Percentiles rank a stretch among this genome's conserved stretches.
Conservation (phyloP, 2,329 filamentous ascomycete species). For the Colletotrichum orbiculare region DNA sequence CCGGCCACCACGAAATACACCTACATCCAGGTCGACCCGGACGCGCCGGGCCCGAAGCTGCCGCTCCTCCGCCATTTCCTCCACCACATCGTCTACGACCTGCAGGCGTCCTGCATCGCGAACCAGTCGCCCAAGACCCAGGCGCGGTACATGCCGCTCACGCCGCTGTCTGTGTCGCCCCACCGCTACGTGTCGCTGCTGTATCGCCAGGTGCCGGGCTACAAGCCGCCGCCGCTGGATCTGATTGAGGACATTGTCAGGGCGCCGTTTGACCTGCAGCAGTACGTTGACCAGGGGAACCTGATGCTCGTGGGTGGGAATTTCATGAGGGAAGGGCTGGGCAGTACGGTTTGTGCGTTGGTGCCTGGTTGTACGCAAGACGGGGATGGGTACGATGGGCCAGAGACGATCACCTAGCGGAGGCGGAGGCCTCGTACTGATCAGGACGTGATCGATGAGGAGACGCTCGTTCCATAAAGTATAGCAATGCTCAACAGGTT, state of each 20-base stretch:
- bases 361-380: background rate
- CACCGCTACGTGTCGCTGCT: conserved; percentile 12
- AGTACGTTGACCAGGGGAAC: background rate
- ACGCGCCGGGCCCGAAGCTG: background rate
- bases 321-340: background rate
- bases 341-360: background rate
- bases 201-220: background rate
- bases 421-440: background rate
- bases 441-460: background rate
- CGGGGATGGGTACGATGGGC: background rate
- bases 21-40: conserved; percentile 19
- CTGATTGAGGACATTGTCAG: background rate
- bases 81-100: conserved; percentile 8
- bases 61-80: background rate
- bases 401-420: background rate
- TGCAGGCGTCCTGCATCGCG: background rate
- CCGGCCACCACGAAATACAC: conserved; percentile 8
- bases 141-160: background rate
- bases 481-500: too few relatives aligned
- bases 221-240: background rate
- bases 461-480: too few relatives aligned
- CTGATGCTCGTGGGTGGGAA: conserved; percentile 8
- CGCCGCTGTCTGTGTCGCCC: background rate
- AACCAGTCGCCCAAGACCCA: background rate
- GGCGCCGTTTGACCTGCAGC: background rate